Base-by-base conservation (phyloP, 176 grass and related monocot species). In the Bromus sterilis region DNA sequence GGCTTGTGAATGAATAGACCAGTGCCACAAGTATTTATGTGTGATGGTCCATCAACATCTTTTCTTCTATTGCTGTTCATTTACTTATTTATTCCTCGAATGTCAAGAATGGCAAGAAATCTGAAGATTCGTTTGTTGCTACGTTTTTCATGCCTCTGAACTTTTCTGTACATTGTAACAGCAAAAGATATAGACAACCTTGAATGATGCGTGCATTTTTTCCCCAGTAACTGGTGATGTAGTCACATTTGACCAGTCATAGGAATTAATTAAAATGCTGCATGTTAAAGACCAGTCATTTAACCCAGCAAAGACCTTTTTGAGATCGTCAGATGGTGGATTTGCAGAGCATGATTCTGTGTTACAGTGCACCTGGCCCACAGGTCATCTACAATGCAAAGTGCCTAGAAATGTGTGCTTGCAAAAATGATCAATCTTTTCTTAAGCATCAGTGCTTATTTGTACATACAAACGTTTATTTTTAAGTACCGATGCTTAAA, bases 1-100 rank as follows among this genome's bases (percentile, higher is more conserved):
- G 71, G 87, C 87, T 34, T 89, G 87, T 76, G 87, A 89, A 85
- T 89, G 87, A 89, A 85, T 89, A 89, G 61, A 62, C 16, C 46
- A 23, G 61, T 66, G 11, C 35, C 28, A 78, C 59, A 65, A 30
- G 42, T 31, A 21, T 64, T 71, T 65, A 9, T 28, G 32, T 53
- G 41, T 73, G 9, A 67, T 75, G 57, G 65, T 65, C 72, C 59
- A 26, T 41, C 11, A 53, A 2, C 44, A 16, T 76, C 21, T 39
- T 0, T 82, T 56, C 13, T 32, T 30, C 14, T 24, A 65, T 79
- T 80, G 9, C 42, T 61, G 14, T 74, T 60, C 67, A 78, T 83
- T 75, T 32, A 43, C 67, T 67, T 28, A 9, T 84, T 71, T 79
- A 59, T 48, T 68, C 1, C 3, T 33, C 25, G 43, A 29, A 32